These are phyloP conservation scores for Gossypium stocksii DNA, from an alignment of 345 rosid genomes.

Conservation along the genomic window DNA sequence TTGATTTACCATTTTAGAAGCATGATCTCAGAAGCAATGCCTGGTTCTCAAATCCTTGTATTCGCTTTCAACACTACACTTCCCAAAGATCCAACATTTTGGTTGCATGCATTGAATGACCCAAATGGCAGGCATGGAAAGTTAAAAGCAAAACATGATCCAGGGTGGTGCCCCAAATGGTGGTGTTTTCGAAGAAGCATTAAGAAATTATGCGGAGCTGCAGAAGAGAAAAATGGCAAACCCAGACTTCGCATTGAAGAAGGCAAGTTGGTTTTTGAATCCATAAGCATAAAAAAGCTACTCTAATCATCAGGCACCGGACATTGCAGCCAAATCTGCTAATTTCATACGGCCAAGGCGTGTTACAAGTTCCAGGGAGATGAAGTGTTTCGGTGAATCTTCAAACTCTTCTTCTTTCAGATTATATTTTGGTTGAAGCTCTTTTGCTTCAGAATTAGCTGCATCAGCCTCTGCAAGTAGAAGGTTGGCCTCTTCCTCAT, in stretches of 20 bases:
- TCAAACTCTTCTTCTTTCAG: slow-evolving; percentile 53
- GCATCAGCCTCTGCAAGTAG: slow-evolving; percentile 71
- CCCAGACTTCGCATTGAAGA: neutral
- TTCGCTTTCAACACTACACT: neutral
- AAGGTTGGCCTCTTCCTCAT: slow-evolving; percentile 72
- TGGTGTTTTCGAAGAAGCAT: neutral
- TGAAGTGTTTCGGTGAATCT: slow-evolving; percentile 46
- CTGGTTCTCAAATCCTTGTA: slow-evolving; percentile 2
- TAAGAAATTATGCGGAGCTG: neutral
- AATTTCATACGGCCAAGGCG: slow-evolving; percentile 50
- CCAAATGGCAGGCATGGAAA: slow-evolving; percentile 4
- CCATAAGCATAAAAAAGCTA: neutral
- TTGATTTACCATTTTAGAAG: slow-evolving; percentile 14
- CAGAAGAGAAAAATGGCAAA: neutral
- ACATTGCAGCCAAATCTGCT: slow-evolving; percentile 49
- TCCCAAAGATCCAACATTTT: neutral
- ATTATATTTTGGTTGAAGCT: slow-evolving; percentile 44
- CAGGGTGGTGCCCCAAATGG: neutral
- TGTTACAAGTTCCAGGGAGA: slow-evolving; percentile 75
- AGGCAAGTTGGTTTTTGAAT: neutral
- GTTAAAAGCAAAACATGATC: neutral
- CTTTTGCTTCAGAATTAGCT: slow-evolving; percentile 66
- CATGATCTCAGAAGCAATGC: neutral
- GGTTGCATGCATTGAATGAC: neutral
- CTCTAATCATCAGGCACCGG: slow-evolving; percentile 19